Evolutionary conservation across 768 basidiomycete genomes (phyloP), one percentile per base, ranked within the genome.

Genomic region (Pleurotus sapidus): DNA sequence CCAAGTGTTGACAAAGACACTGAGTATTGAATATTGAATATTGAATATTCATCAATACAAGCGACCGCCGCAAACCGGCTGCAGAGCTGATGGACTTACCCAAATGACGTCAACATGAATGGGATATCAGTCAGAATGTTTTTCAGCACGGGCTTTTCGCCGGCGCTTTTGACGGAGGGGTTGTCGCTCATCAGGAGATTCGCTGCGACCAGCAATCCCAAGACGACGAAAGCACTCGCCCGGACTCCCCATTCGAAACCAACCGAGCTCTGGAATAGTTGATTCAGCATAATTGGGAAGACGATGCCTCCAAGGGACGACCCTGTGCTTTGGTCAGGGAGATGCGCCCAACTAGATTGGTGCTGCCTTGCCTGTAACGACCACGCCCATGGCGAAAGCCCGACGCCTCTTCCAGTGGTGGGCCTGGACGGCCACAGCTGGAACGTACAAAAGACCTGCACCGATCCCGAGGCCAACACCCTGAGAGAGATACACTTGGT

Each of bases 251-350:
- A 73, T 24, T 71, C 73, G 56, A 83, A 84, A 1, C 81, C 78
- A 24, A 74, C 68, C 2, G 46, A 60, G 6, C 67, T 67, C 46
- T 70, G 65, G 55, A 74, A 68, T 20, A 77, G 71, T 40, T 81
- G 74, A 64, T 85, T 84, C 45, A 86, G 66, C 73, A 83, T 75
- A 57, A 82, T 78, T 1, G 80, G 78, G 58, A 78, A 77, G 3
- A 83, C 61, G 20, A 81, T 75, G 3, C 80, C 82, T 18, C 83
- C 82, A 30, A 80, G 42, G 34, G 80, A 79, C 24, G 74, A 75
- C 7, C 76, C 77, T 76, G 59, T n/a, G 39, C n/a, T 40, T 40
- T 11, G 20, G 3, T 20, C 20, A 20, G 20, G 1, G 20, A 20
- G 20, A 20, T 20, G 20, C 20, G 20, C 20, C n/a, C n/a, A n/a